These are phyloP conservation scores for Helotiales sp. DNA, from an alignment of 2,329 filamentous ascomycete genomes.

Conservation along the genomic window DNA sequence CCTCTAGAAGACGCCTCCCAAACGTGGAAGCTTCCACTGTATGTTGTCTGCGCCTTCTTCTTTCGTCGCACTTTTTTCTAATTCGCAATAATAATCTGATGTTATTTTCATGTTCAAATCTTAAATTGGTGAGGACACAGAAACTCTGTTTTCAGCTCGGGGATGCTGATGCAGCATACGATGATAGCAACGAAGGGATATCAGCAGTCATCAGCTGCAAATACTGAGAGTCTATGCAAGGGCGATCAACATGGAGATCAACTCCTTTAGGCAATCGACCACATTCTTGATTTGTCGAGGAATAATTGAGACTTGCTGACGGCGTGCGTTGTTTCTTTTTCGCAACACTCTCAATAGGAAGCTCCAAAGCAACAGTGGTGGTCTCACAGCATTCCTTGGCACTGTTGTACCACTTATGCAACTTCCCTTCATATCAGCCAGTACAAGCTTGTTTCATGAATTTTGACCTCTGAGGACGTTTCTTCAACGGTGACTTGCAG, in stretches of 20 bases:
- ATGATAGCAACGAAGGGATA: too few relatives aligned
- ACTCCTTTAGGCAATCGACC: not conserved
- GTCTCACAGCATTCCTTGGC: not conserved
- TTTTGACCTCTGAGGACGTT: not conserved
- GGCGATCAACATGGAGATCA: not conserved
- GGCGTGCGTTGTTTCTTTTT: not conserved
- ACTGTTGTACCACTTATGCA: not conserved
- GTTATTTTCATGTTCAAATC: not conserved
- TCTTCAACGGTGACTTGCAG: not conserved
- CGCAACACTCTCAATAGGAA: too few relatives aligned
- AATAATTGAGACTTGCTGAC: not conserved
- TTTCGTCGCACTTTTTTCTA: conserved; percentile 1
- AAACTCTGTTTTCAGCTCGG: not conserved
- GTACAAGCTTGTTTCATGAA: not conserved
- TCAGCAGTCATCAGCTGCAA: not conserved
- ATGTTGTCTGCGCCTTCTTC: conserved; percentile 7
- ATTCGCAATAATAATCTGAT: not conserved
- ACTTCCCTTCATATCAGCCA: not conserved
- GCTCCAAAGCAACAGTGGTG: too few relatives aligned
- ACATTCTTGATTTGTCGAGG: not conserved
- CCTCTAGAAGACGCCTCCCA: conserved; percentile 7
- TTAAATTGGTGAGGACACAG: not conserved
- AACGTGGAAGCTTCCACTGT: conserved; percentile 9
- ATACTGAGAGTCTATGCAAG: not conserved
- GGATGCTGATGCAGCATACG: too few relatives aligned